These are phyloP conservation scores for Chlamydomonas schloesseri DNA, from an alignment of 139 green algal genomes.

Conservation along the genomic window DNA sequence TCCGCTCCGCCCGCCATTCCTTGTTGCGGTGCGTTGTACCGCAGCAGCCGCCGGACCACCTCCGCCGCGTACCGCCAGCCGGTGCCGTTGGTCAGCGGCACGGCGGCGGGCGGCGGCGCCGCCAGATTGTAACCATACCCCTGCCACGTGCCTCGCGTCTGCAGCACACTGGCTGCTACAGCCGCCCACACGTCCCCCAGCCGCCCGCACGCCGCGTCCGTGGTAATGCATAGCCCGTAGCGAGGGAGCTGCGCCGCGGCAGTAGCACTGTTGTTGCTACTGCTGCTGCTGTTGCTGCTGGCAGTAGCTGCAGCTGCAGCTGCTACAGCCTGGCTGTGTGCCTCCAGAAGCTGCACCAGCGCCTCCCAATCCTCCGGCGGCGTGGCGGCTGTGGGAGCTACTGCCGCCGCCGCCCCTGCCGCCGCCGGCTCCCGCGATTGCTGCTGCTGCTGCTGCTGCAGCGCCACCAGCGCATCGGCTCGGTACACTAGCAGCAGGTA, in stretches of 20 bases:
- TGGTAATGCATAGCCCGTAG: slow-evolving; percentile 8
- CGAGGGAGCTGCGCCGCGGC: neutral
- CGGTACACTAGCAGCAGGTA: slow-evolving; percentile 15
- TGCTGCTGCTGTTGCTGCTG: neutral
- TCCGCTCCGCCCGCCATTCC: too few species aligned
- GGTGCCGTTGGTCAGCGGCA: slow-evolving; percentile 3
- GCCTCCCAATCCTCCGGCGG: slow-evolving; percentile 1
- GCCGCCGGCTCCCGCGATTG: too few species aligned
- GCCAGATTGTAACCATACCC: neutral
- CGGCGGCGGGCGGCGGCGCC: neutral
- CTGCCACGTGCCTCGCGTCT: neutral
- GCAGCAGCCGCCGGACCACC: neutral
- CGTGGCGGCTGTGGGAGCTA: too few species aligned
- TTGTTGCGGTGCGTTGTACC: slow-evolving; percentile 12
- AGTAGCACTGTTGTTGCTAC: neutral
- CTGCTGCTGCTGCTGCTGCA: neutral
- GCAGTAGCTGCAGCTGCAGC: neutral
- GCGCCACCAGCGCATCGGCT: neutral
- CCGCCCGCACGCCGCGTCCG: neutral
- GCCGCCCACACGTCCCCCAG: neutral
- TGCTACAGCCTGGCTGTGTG: neutral
- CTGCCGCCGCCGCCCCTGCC: too few species aligned
- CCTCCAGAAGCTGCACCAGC: slow-evolving; percentile 1
- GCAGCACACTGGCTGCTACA: neutral
- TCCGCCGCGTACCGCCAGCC: slow-evolving; percentile 10